Conservation (phyloP, 2,329 filamentous ascomycete genomes). For the Aspergillus versicolor region DNA sequence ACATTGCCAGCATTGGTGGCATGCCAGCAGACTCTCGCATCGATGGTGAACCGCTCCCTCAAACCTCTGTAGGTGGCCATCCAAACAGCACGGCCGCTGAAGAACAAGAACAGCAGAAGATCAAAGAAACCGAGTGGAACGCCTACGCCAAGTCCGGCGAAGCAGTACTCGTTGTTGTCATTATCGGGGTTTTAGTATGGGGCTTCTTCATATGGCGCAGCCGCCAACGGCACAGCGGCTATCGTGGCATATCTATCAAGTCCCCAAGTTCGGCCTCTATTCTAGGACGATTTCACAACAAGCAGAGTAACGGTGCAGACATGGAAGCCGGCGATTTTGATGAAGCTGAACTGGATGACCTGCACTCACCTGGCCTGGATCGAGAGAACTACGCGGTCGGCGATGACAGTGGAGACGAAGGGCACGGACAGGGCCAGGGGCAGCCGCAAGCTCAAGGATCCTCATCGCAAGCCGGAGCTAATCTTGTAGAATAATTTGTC, state of each 20-base stretch:
- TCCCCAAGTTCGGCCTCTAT: slow-evolving; percentile 43
- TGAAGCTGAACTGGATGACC: slow-evolving; percentile 59
- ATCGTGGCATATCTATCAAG: slow-evolving; percentile 44
- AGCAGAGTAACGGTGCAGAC: slow-evolving; percentile 45
- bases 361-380: slow-evolving; percentile 40
- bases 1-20: slow-evolving; percentile 85
- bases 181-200: slow-evolving; percentile 70
- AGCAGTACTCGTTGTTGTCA: slow-evolving; percentile 77
- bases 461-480: slow-evolving; percentile 6
- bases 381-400: slow-evolving; percentile 50
- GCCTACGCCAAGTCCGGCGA: slow-evolving; percentile 88
- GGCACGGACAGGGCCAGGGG: slow-evolving; percentile 13
- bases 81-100: slow-evolving; percentile 67
- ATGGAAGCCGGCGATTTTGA: slow-evolving; percentile 64
- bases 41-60: slow-evolving; percentile 78
- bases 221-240: slow-evolving; percentile 49
- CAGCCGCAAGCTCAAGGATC: slow-evolving; percentile 10
- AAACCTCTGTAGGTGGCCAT: slow-evolving; percentile 74
- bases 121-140: slow-evolving; percentile 83
- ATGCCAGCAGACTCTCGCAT: slow-evolving; percentile 74
- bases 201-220: slow-evolving; percentile 67
- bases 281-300: slow-evolving; percentile 50
- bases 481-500: slow-evolving; percentile 8
- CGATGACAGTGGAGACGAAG: slow-evolving; percentile 43
- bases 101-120: slow-evolving; percentile 66